Conservation (phyloP, 352 stramenopile genomes). For the Phytophthora gonapodyides region DNA sequence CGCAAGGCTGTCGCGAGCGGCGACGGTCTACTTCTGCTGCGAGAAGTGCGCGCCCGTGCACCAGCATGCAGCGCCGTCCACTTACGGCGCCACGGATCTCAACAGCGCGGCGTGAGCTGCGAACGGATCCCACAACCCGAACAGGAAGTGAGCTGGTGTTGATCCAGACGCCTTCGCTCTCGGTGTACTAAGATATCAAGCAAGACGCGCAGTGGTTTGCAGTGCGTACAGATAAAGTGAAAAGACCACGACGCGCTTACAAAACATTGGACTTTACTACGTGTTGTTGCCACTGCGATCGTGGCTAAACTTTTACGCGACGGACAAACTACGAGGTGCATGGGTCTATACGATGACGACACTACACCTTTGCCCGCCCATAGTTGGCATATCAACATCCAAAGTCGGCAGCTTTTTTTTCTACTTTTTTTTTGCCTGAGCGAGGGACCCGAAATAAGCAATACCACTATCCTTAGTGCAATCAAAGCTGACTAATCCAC, state of each 20-base stretch:
- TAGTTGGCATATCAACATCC: too few species aligned
- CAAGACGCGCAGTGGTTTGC: slow-evolving; percentile 7
- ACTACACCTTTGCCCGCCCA: not conserved
- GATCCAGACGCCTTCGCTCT: not conserved
- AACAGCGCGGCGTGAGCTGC: slow-evolving; percentile 13
- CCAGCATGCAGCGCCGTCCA: slow-evolving; percentile 36
- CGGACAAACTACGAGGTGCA: slow-evolving; percentile 8
- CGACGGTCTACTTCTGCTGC: slow-evolving; percentile 73
- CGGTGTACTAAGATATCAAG: slow-evolving; percentile 9
- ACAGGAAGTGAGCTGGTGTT: not conserved
- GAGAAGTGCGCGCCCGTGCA: slow-evolving; percentile 58
- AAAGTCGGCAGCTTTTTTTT: too few species aligned
- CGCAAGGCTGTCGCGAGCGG: slow-evolving; percentile 45
- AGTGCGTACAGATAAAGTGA: slow-evolving; percentile 3
- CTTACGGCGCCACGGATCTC: slow-evolving; percentile 45
- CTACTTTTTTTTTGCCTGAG: too few species aligned
- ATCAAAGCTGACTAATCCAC: not conserved
- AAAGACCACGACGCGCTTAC: slow-evolving; percentile 10
- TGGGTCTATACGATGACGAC: slow-evolving; percentile 20
- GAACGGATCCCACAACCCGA: not conserved
- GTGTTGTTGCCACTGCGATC: slow-evolving; percentile 26
- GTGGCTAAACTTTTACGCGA: slow-evolving; percentile 13
- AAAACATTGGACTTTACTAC: slow-evolving; percentile 4
- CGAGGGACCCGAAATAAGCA: too few species aligned
- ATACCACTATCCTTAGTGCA: not conserved